Base-by-base conservation (phyloP, 2,329 filamentous ascomycete genomes). In the Penicillium sp. region DNA sequence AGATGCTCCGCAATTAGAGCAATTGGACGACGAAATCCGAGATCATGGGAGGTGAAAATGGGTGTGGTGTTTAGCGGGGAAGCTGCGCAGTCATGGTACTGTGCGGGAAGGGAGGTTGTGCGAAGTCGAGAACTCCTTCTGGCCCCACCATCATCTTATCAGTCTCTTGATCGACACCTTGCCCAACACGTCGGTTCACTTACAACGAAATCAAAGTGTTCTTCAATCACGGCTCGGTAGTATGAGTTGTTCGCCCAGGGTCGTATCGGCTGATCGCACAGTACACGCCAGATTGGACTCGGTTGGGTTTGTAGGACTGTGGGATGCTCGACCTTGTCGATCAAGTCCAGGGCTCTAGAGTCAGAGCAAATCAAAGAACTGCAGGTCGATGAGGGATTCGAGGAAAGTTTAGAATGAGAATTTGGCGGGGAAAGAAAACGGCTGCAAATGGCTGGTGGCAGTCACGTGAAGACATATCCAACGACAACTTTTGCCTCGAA, bases 91-190 rank as follows among this genome's bases (percentile, higher is more conserved):
- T 59, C 62, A 66, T 66, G 50, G 50, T 57, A 67, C 51, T 56
- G 54, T 63, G 61, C 59, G 61, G 56, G 58, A 60, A 54, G 49
- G 56, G 52, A 58, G 58, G 55, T 64, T 67, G 64, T 67, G 64
- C 64, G 56, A 52, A 60, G 51, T 56, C 56, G 57, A 63, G 48
- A 55, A 51, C 50, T 47, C 41, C 46, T 27, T 14, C 52, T 55
- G 37, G 44, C 57, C 52, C 60, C 59, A 57, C 61, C 51, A 58
- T 51, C 44, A 42, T 44, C 50, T 53, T 52, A 54, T 56, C 52
- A 54, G 52, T 40, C 50, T 49, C 32, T 27, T 27, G 27, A 44
- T 31, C 31, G 31, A 9, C 16, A 34, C 10, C 26, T 26, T 18
- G 8, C 14, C 18, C 31, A 18, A 34, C 7, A 40, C 32, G 29